These are phyloP conservation scores for Talaromyces verruculosus DNA, from an alignment of 2,329 filamentous ascomycete species.

Conservation along the genomic window DNA sequence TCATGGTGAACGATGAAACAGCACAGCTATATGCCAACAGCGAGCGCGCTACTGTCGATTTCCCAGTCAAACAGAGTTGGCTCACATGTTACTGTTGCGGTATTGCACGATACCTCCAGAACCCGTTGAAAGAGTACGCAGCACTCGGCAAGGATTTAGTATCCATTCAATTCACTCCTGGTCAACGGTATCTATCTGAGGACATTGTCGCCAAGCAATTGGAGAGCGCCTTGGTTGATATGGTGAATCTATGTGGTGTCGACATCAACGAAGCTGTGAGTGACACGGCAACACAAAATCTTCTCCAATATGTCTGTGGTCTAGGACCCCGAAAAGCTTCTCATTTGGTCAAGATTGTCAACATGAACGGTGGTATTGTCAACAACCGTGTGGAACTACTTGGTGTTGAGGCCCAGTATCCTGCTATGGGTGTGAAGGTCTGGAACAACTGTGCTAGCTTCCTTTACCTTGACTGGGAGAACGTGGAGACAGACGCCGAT, in stretches of 20 bases:
- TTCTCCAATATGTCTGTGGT: constrained; percentile 87
- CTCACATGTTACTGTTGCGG: constrained; percentile 87
- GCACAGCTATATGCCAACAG: constrained; percentile 95
- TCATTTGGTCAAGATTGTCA: constrained; percentile 82
- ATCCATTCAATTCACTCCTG: constrained; percentile 83
- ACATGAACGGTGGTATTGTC: constrained; percentile 83
- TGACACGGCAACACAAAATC: constrained; percentile 77
- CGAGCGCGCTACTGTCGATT: constrained; percentile 72
- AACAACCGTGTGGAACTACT: constrained; percentile 83
- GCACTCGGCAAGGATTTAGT: constrained; percentile 83
- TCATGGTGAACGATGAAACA: constrained; percentile 94
- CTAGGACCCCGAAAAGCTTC: constrained; percentile 89
- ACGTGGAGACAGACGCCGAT: constrained; percentile 77
- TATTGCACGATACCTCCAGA: constrained; percentile 87
- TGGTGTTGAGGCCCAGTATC: constrained; percentile 78
- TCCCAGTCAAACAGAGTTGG: constrained; percentile 70
- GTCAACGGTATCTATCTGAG: constrained; percentile 82
- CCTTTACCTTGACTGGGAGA: constrained; percentile 83
- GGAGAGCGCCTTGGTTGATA: constrained; percentile 96
- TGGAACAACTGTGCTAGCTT: constrained; percentile 98
- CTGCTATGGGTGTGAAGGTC: constrained; percentile 82
- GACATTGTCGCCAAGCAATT: constrained; percentile 84
- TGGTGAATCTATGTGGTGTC: constrained; percentile 94
- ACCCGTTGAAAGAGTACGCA: constrained; percentile 94
- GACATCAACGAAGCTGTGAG: constrained; percentile 89